phyloP scores from a whole-genome alignment of 176 grass and related monocot genomes.

The Panicum miliaceum region DNA sequence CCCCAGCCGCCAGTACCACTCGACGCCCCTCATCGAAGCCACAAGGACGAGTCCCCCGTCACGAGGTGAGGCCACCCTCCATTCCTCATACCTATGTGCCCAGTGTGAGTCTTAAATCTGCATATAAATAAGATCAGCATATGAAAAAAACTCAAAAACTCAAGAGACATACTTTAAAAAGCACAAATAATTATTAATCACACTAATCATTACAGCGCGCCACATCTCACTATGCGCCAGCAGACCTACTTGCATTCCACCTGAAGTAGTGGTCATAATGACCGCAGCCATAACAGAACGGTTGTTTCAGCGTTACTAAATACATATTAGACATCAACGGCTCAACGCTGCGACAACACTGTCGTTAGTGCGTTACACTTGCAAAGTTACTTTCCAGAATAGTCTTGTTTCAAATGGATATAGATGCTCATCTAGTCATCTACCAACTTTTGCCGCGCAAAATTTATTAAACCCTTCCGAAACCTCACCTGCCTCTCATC shows the following conservation, averaged over 20 bases:
- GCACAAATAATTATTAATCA: not conserved
- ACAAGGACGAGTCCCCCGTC: no score
- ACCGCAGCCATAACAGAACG: slow-evolving; percentile 12
- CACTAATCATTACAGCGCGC: not conserved
- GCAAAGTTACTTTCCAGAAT: not conserved
- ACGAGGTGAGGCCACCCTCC: no score
- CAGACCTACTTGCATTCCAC: not conserved
- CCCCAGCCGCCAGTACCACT: no score
- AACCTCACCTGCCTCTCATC: not conserved
- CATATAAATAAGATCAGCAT: not conserved
- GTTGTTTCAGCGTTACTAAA: not conserved
- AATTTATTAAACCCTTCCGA: slow-evolving; percentile 29
- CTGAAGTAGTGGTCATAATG: not conserved
- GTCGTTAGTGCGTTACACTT: not conserved
- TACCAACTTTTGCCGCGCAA: not conserved
- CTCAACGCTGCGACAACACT: not conserved
- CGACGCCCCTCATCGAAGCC: no score
- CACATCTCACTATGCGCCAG: slow-evolving; percentile 13
- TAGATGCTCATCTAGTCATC: not conserved
- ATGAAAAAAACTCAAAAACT: slow-evolving; percentile 25
- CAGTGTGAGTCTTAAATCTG: slow-evolving; percentile 17
- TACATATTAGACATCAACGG: not conserved
- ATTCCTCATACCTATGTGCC: no score
- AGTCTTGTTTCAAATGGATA: not conserved
- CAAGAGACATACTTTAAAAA: not conserved